Percentiles rank a stretch among this genome's conserved stretches.
These are phyloP conservation scores for Taphrina sp. DNA, from an alignment of 1,139 yeast genomes.

Conservation along the genomic window DNA sequence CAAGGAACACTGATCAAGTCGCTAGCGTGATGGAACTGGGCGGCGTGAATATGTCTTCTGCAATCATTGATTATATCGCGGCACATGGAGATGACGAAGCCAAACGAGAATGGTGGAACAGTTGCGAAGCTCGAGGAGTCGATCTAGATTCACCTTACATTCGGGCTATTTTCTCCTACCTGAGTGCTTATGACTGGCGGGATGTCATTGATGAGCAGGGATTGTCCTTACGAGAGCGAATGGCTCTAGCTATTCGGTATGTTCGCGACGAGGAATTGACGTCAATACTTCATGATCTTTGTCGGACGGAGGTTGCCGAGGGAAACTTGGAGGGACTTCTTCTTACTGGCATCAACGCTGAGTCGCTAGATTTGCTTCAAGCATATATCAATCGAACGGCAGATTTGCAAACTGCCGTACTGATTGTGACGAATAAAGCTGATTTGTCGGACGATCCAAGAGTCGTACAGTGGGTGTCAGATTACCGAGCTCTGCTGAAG, in stretches of 20 bases:
- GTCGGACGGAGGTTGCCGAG: constrained; percentile 64
- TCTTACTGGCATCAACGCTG: constrained; percentile 82
- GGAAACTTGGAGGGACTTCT: constrained; percentile 92
- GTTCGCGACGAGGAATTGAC: constrained; percentile 54
- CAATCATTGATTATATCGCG: constrained; percentile 83
- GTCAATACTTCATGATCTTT: constrained; percentile 51
- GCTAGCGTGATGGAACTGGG: constrained; percentile 62
- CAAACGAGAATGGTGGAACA: constrained; percentile 92
- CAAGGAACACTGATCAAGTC: constrained; percentile 80
- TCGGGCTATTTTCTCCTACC: constrained; percentile 87
- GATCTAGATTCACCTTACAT: constrained; percentile 87
- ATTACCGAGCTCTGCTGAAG: constrained; percentile 71
- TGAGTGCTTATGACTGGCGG: constrained; percentile 95
- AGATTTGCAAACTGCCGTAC: constrained; percentile 89
- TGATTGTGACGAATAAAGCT: constrained; percentile 74
- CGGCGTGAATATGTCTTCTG: constrained; percentile 57
- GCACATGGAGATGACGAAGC: constrained; percentile 15
- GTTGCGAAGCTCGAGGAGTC: constrained; percentile 80
- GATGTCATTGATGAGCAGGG: constrained; percentile 90
- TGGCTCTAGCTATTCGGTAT: constrained; percentile 86
- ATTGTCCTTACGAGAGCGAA: constrained; percentile 77
- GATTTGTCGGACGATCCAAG: constrained; percentile 68
- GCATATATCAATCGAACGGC: constrained; percentile 84
- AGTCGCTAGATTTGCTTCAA: constrained; percentile 77
- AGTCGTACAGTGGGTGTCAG: constrained; percentile 38